Conservation (phyloP, 2,329 filamentous ascomycete species). For the Botrytis fragariae region DNA sequence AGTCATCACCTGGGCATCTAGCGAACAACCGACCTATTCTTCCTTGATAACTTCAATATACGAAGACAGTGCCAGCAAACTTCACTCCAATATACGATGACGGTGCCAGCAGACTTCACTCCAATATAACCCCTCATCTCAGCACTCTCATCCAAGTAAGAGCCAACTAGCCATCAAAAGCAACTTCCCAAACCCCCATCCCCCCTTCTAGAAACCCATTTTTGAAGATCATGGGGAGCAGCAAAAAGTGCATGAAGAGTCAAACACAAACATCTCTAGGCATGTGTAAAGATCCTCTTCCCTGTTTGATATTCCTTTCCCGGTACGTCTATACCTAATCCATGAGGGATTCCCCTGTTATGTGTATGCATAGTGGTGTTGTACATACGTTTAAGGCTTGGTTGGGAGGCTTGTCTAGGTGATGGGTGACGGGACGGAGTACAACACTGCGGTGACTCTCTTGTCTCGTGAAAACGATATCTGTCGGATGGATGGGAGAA, state of each 20-base stretch:
- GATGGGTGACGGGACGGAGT: neutral
- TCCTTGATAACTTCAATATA: neutral
- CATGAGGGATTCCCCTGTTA: neutral
- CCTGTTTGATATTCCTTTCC: neutral
- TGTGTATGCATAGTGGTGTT: neutral
- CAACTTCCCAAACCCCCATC: neutral
- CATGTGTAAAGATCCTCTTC: neutral
- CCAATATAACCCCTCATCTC: conserved; percentile 41
- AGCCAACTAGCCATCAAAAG: neutral
- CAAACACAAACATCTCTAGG: neutral
- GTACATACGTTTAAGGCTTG: neutral
- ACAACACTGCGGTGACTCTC: neutral
- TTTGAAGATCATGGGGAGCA: neutral
- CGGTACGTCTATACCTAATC: neutral
- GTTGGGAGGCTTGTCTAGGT: neutral
- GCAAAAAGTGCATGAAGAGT: neutral
- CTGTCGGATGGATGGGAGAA: neutral
- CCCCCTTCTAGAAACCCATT: neutral
- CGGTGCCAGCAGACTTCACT: too few species aligned
- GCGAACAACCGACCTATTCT: neutral
- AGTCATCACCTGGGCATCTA: neutral
- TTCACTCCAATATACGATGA: too few species aligned
- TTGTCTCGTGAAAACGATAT: neutral
- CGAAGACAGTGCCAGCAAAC: too few species aligned
- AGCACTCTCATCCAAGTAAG: neutral